Conservation (phyloP, 202 grass and related monocot species). For the Setaria italica region DNA sequence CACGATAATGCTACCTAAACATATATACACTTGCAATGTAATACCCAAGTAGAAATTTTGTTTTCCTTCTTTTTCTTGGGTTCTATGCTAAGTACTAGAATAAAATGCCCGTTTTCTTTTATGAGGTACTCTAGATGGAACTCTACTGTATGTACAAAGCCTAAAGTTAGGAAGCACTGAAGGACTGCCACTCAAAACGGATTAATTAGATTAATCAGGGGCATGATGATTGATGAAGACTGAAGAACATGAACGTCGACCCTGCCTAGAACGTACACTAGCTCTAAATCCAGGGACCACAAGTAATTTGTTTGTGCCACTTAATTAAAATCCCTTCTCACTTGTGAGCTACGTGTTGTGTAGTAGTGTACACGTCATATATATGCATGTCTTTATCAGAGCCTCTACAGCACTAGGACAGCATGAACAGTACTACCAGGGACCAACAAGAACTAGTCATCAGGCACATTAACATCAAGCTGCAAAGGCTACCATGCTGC, state of each 20-base stretch:
- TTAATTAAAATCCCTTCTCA: conserved; percentile 23
- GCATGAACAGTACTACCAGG: conserved; percentile 13
- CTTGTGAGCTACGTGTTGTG: neutral
- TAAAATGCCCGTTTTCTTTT: neutral
- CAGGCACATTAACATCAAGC: conserved; percentile 20
- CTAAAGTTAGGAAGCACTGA: neutral
- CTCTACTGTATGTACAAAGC: neutral
- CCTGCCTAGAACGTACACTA: neutral
- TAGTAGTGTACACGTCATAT: neutral
- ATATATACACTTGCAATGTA: neutral
- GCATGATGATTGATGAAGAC: neutral
- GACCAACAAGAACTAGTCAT: conserved; percentile 23
- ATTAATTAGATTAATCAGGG: neutral
- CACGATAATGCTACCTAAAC: neutral
- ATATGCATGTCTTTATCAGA: conserved; percentile 32
- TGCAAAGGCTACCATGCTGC: neutral
- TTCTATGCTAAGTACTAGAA: neutral
- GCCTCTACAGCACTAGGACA: conserved; percentile 25
- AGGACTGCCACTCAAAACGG: neutral
- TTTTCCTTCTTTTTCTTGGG: too few species aligned
- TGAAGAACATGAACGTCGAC: conserved; percentile 2
- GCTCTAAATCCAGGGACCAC: neutral
- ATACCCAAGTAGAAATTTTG: too few species aligned
- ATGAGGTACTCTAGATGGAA: neutral
- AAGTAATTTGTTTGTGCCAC: conserved; percentile 25